phyloP scores from a whole-genome alignment of 495 filamentous ascomycete species.

The Penicillium arizonense region DNA sequence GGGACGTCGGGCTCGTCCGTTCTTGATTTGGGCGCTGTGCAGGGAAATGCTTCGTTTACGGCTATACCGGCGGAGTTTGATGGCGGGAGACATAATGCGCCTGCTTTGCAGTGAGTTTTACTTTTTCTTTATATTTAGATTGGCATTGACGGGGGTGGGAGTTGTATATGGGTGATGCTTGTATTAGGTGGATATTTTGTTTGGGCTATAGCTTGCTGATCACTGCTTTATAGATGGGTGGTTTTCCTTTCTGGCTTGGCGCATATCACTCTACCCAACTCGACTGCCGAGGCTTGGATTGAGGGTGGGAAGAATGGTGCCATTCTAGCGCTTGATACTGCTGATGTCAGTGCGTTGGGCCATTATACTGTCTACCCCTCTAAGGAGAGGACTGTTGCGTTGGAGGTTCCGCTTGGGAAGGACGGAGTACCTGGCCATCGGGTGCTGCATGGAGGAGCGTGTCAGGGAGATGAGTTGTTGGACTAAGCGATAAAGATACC shows the following conservation, averaged over 20 bases:
- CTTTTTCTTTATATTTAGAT: neutral
- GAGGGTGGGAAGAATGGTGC: conserved; percentile 44
- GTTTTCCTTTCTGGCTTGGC: conserved; percentile 49
- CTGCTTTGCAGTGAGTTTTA: conserved; percentile 44
- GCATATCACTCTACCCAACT: conserved; percentile 49
- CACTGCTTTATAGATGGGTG: conserved; percentile 42
- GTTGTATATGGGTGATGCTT: neutral
- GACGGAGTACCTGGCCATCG: conserved; percentile 39
- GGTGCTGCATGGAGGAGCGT: conserved; percentile 41
- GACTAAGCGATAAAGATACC: neutral
- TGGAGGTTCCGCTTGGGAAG: conserved; percentile 42
- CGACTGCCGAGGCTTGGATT: conserved; percentile 35
- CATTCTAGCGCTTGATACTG: conserved; percentile 50
- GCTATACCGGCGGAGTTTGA: conserved; percentile 46
- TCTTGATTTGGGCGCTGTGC: conserved; percentile 31
- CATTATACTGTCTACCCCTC: conserved; percentile 51
- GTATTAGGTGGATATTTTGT: neutral
- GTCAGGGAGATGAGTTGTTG: conserved; percentile 25
- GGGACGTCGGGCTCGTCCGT: conserved; percentile 40
- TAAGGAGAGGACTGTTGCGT: conserved; percentile 33
- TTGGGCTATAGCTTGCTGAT: neutral
- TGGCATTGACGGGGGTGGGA: too few species aligned
- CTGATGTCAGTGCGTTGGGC: conserved; percentile 42
- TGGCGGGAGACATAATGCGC: conserved; percentile 52
- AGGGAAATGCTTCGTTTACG: conserved; percentile 35